Evolutionary conservation across 2,329 filamentous ascomycete species (phyloP), one percentile per base, ranked within the genome.

Genomic region (Dactylellina parvicollis): DNA sequence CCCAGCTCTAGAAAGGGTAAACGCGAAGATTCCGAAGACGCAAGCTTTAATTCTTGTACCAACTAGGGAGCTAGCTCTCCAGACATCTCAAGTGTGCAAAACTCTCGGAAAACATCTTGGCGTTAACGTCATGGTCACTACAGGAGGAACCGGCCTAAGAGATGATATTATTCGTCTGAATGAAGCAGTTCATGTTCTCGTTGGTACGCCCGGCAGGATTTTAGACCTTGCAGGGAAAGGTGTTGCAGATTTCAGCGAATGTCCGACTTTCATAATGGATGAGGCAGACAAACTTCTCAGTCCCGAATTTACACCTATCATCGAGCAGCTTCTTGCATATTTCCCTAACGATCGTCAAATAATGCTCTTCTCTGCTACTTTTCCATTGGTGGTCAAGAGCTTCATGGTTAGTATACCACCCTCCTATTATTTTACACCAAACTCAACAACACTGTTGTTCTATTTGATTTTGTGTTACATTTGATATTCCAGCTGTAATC

Each of bases 21-120:
- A 99, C 83, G 91, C 95, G 56, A 98, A 97, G 82, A 91, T 92
- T 81, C 90, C 90, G 80, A 98, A 98, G 84, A 96, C 95, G 74
- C 95, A 99, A 84, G 93, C 92, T 78, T 87, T 99, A 75, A 96
- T 99, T 78, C 88, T 99, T 66, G 95, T 99, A 46, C 96, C 95
- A 34, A 99, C 95, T 75, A 87, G 95, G 87, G 95, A 99, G 84
- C 86, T 99, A 78, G 96, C 96, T 62, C 89, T 99, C 82, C 95
- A 99, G 82, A 99, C 95, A 73, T 99, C 96, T 54, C 95, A 99
- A 83, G 95, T 99, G 77, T 99, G 95, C 88, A 99, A 98, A 85
- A 97, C 90, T 10, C 87, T 99, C 49, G 96, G 96, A 75, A 98
- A 99, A 83, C 93, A 99, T 80, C 88, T 99, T 40, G 92, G 92